Percentiles rank a stretch among this genome's conserved stretches.
Conservation (phyloP, 2,329 filamentous ascomycete genomes). For the Atkinsonella hypoxylon region DNA sequence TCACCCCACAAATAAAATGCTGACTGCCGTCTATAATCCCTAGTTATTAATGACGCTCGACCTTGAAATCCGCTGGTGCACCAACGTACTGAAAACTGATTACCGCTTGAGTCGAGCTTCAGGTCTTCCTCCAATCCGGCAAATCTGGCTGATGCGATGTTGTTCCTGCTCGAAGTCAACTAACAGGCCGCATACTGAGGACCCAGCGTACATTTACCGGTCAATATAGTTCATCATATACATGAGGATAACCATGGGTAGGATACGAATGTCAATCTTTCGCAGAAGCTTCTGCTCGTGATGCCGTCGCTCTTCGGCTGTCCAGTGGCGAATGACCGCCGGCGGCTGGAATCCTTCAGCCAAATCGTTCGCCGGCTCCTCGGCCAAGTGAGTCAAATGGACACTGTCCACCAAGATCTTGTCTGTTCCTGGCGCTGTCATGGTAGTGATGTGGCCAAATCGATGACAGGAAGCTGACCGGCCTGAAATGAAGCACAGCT, state of each 20-base stretch:
- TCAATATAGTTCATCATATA: conserved; percentile 50
- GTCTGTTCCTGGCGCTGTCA: no score
- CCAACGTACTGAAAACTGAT: conserved; percentile 10
- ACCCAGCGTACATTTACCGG: conserved; percentile 13
- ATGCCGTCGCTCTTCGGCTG: conserved; percentile 1
- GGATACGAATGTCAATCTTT: conserved; percentile 27
- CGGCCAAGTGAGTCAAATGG: neutral
- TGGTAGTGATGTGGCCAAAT: no score
- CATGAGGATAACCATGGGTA: conserved; percentile 43
- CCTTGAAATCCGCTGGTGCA: neutral
- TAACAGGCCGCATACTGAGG: conserved; percentile 10
- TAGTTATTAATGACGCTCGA: neutral
- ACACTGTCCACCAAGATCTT: neutral
- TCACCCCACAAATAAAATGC: conserved; percentile 38
- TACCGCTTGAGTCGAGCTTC: conserved; percentile 24
- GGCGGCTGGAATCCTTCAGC: neutral
- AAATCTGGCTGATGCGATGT: conserved; percentile 13
- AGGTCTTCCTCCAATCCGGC: conserved; percentile 37
- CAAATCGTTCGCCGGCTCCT: neutral
- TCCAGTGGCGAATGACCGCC: neutral
- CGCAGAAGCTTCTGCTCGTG: conserved; percentile 21
- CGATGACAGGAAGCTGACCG: no score
- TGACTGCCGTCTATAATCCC: conserved; percentile 28
- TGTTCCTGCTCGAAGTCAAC: conserved; percentile 23
- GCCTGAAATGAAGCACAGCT: no score